Evolutionary conservation across 1,139 yeast genomes (phyloP).

Genomic region (Geotrichum phurueaensis): DNA sequence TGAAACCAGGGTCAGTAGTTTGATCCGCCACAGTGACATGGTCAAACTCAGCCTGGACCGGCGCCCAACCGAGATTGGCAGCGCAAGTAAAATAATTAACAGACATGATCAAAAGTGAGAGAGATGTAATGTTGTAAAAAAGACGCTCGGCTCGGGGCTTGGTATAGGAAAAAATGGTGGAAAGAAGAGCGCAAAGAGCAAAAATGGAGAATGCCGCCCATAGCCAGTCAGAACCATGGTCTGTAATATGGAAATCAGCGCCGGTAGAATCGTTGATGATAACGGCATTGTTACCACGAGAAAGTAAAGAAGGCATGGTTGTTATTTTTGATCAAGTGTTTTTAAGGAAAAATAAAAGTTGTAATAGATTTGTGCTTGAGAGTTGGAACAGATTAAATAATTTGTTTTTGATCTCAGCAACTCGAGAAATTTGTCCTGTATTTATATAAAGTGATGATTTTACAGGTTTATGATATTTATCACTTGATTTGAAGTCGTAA

Average conservation of each 20-base stretch:
- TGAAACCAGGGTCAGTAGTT: constrained; percentile 37
- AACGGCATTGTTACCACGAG: constrained; percentile 46
- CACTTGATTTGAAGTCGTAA: too few relatives aligned
- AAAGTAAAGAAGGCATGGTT: neutral
- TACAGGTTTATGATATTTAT: too few relatives aligned
- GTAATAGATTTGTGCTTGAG: too few relatives aligned
- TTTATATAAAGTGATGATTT: too few relatives aligned
- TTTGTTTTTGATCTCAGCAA: too few relatives aligned
- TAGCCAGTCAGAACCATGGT: constrained; percentile 62
- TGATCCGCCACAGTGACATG: constrained; percentile 41
- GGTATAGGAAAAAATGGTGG: constrained; percentile 36
- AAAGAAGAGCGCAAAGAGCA: constrained; percentile 44
- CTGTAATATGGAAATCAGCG: constrained; percentile 47
- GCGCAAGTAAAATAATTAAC: constrained; percentile 58
- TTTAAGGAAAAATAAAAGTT: too few relatives aligned
- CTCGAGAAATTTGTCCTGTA: too few relatives aligned
- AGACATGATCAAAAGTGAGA: constrained; percentile 44
- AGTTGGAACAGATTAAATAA: too few relatives aligned
- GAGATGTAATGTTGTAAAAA: constrained; percentile 44
- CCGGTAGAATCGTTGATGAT: constrained; percentile 43
- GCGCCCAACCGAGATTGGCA: constrained; percentile 61
- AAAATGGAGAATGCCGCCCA: constrained; percentile 60
- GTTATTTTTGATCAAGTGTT: too few relatives aligned
- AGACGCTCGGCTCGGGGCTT: constrained; percentile 41
- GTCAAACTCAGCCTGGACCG: constrained; percentile 48